Evolutionary conservation across 2,329 filamentous ascomycete genomes (phyloP).

Genomic region (Ceratocystis colombiana): DNA sequence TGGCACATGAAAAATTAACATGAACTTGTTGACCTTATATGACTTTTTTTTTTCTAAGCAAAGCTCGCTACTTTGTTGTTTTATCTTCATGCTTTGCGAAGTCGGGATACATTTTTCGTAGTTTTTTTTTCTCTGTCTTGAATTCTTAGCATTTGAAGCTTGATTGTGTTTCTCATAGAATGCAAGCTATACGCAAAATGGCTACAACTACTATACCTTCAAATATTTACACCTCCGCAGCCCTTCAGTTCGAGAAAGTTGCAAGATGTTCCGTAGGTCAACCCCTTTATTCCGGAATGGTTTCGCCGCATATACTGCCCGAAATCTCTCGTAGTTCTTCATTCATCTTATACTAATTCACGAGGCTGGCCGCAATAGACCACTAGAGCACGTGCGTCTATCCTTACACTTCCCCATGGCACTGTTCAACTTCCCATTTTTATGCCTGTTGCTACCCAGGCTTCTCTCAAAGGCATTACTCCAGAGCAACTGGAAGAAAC

Average conservation of each 20-base stretch:
- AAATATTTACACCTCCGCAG: constrained; percentile 48
- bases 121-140: background rate
- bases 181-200: constrained; percentile 24
- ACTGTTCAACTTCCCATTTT: constrained; percentile 84
- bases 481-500: constrained; percentile 85
- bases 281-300: background rate
- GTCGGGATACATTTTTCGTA: background rate
- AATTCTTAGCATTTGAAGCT: background rate
- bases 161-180: constrained; percentile 6
- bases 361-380: constrained; percentile 46
- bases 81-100: background rate
- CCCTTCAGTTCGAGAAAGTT: constrained; percentile 67
- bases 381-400: constrained; percentile 84
- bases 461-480: constrained; percentile 86
- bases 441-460: constrained; percentile 97
- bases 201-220: constrained; percentile 14
- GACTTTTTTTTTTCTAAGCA: background rate
- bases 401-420: constrained; percentile 81
- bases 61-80: background rate
- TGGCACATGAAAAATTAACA: background rate
- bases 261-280: constrained; percentile 66
- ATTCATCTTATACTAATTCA: background rate
- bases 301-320: no score
- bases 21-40: background rate
- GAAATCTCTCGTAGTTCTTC: background rate